Evolutionary conservation across 176 grass and related monocot species (phyloP).

Genomic region (Guadua angustifolia): DNA sequence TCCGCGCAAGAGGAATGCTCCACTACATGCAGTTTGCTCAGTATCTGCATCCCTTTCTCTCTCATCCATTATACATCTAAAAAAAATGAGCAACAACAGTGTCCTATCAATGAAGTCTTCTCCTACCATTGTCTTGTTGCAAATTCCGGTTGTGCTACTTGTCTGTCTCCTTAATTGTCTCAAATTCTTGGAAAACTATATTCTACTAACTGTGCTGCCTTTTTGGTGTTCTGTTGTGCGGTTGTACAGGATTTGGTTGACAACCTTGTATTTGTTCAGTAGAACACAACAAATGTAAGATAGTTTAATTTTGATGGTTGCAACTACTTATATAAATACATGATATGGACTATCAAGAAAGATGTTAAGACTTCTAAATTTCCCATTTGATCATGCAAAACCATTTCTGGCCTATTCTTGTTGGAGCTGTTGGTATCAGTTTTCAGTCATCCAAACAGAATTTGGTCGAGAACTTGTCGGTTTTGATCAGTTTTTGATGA

Average conservation of each 20-base stretch:
- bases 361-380: constrained; percentile 6
- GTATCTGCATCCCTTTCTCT: not conserved
- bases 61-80: constrained; percentile 31
- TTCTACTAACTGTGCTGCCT: not conserved
- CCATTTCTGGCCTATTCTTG: not conserved
- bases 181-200: constrained; percentile 16
- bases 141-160: constrained; percentile 5
- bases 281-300: not conserved
- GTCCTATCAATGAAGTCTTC: not conserved
- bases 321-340: constrained; percentile 27
- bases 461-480: not conserved
- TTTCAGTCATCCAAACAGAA: constrained; percentile 23
- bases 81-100: not conserved
- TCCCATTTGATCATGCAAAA: not conserved
- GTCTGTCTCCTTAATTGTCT: constrained; percentile 8
- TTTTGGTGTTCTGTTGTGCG: constrained; percentile 1
- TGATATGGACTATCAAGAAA: not conserved
- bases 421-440: not conserved
- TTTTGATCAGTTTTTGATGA: not conserved
- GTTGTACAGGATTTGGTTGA: constrained; percentile 5
- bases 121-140: constrained; percentile 20
- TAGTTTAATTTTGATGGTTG: constrained; percentile 14
- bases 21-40: not conserved
- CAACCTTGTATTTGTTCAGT: not conserved
- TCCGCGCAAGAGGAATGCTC: constrained; percentile 18